Base-by-base conservation (phyloP, 2,329 filamentous ascomycete genomes). In the Colletotrichum siamense region DNA sequence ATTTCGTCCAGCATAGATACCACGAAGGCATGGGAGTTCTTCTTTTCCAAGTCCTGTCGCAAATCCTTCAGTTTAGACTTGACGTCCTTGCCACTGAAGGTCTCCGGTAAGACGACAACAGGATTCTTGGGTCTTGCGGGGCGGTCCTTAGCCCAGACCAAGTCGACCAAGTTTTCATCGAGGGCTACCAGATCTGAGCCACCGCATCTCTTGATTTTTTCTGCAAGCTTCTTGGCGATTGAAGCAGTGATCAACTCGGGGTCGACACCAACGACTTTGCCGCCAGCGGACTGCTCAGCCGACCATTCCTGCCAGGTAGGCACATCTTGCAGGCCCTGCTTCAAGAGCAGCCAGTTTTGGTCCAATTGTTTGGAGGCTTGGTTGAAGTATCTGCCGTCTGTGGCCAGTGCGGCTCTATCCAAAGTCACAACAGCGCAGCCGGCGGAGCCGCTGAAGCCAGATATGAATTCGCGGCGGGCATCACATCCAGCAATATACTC, bases 401-500 rank as follows among this genome's bases (percentile, higher is more conserved):
- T 99, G 15, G 97, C 95, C 73, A 99, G 88, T 16, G 95, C 95
- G 18, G 97, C 97, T 85, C 96, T 96, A 68, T 95, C 93, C 66
- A 92, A 91, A 4, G 96, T 97, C 73, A 99, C 90, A 67, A 99
- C 94, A 52, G 96, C 97, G 78, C 95, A 98, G 75, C 97, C 97
- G 59, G 97, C 96, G 12, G 97, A 99, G 71, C 97, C 97, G 75
- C 95, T 95, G 85, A 99, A 99, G 30, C 97, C 96, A 77, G 93
- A 96, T 80, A 99, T 98, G 82, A 94, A 98, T 83, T 94, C 95
- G 88, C 97, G 93, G 79, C 97, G 93, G 77, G 91, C 96, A 88
- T 99, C 97, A 84, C 95, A 98, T n/a, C 94, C 93, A 67, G 97
- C 97, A 84, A 98, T 98, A 86, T 99, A 99, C 87, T 99, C 97